phyloP scores from a whole-genome alignment of 2,329 filamentous ascomycete species.

The Ophiostoma australiae region DNA sequence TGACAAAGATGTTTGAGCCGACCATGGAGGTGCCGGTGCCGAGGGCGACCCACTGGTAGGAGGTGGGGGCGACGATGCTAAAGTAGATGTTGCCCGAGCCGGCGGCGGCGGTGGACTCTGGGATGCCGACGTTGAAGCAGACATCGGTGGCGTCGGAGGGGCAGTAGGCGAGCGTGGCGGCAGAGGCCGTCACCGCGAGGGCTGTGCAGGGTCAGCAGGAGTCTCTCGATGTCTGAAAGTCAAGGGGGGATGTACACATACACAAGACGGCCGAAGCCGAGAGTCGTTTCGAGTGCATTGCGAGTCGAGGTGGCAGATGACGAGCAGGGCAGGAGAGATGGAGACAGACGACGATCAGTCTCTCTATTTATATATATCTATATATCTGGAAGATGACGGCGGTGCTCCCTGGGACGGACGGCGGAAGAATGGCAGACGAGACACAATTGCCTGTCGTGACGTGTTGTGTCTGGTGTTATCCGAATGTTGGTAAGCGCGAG shows the following conservation, averaged over 20 bases:
- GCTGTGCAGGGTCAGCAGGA: constrained; percentile 15
- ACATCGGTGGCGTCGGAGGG: constrained; percentile 38
- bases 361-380: background rate
- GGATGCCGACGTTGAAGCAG: constrained; percentile 55
- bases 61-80: constrained; percentile 52
- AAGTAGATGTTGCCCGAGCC: constrained; percentile 56
- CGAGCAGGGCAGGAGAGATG: background rate
- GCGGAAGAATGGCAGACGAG: background rate
- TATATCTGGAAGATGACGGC: background rate
- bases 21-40: constrained; percentile 54
- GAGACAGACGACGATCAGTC: background rate
- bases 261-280: constrained; percentile 15
- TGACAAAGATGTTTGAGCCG: constrained; percentile 56
- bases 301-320: background rate
- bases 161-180: constrained; percentile 36
- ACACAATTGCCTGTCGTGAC: background rate
- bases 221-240: background rate
- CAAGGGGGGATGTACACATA: constrained; percentile 3
- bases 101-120: constrained; percentile 44
- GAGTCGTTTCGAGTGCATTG: background rate
- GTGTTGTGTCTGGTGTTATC: background rate
- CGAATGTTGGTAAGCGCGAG: too few species aligned
- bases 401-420: background rate
- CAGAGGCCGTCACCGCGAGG: constrained; percentile 16
- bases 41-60: constrained; percentile 53